Evolutionary conservation across 1,284 basidiomycete genomes (phyloP).

Genomic region (Irpex lacteus): DNA sequence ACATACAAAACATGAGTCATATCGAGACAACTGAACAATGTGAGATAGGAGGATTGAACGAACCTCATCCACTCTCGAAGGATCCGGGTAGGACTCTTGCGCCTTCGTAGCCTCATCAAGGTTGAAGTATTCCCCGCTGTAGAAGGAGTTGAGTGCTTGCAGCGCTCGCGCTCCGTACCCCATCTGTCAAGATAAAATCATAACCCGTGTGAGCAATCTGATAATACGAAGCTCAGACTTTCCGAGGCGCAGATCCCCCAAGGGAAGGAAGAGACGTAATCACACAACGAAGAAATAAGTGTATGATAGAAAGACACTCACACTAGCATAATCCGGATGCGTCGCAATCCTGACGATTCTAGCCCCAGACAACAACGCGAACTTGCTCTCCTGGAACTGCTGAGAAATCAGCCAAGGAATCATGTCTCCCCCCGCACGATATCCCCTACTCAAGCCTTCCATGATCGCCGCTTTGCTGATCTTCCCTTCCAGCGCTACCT

Average conservation of each 20-base stretch:
- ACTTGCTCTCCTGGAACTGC: constrained; percentile 96
- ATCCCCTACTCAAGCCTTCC: constrained; percentile 80
- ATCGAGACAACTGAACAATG: background rate
- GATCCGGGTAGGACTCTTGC: constrained; percentile 63
- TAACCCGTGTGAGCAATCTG: background rate
- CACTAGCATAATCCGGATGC: constrained; percentile 93
- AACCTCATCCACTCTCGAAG: constrained; percentile 60
- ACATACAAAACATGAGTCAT: background rate
- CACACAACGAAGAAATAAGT: background rate
- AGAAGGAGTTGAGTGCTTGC: constrained; percentile 86
- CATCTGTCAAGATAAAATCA: constrained; percentile 57
- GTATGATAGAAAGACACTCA: constrained; percentile 35
- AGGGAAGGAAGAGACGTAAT: background rate
- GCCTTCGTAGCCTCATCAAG: constrained; percentile 68
- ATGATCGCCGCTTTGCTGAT: constrained; percentile 87
- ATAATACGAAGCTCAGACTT: background rate
- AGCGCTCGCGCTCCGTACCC: constrained; percentile 95
- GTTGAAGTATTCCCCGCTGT: constrained; percentile 89
- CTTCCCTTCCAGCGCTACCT: constrained; percentile 94
- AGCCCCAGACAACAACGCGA: constrained; percentile 90
- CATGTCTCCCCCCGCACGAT: constrained; percentile 90
- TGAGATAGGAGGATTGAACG: constrained; percentile 16
- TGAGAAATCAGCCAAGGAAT: constrained; percentile 97
- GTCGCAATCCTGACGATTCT: constrained; percentile 93
- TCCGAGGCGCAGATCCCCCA: background rate